Base-by-base conservation (phyloP, 768 basidiomycete species). In the Obba rivulosa region DNA sequence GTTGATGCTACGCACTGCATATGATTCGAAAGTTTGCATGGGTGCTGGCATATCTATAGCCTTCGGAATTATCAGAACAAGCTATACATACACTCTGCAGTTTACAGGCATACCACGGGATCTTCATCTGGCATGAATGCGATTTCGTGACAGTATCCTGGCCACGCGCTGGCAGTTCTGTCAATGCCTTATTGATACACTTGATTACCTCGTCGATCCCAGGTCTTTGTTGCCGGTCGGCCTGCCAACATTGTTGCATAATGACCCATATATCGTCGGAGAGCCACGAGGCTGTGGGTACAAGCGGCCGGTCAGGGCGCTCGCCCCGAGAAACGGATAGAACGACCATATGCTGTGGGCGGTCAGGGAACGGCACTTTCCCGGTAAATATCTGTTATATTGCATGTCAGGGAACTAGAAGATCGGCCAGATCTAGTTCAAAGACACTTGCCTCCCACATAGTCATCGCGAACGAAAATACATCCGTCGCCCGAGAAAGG, bases 391-490 rank as follows among this genome's bases (percentile, higher is more conserved):
- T 41, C 47, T 48, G 3, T 18, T 5, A 31, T 7, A 13, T 5
- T 7, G 5, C 28, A 31, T 5, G 28, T 7, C 22, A 13, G 13
- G 17, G 21, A 8, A n/a, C 4, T 5, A 23, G n/a, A 31, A 41
- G 24, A n/a, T 17, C 8, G 17, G 9, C 2, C 23, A 10, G 25
- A 10, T 22, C 5, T n/a, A 17, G 20, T 44, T 2, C 7, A 1
- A 23, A 13, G 20, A 4, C 7, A 41, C 46, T 21, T 36, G 43
- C 47, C 42, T 50, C 49, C 25, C 41, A 43, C 41, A 39, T 39
- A 21, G 44, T 42, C 49, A 50, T 36, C 11, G 24, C 49, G 34
- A 50, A 23, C 23, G 49, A 45, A 36, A 45, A 50, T 20, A 50
- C 24, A 21, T 50, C 49, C 18, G 18, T 43, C 8, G 16, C n/a